Evolutionary conservation across 208 protist genomes (phyloP), one percentile per base, ranked within the genome.

Genomic region (Trypanosoma scelopori): DNA sequence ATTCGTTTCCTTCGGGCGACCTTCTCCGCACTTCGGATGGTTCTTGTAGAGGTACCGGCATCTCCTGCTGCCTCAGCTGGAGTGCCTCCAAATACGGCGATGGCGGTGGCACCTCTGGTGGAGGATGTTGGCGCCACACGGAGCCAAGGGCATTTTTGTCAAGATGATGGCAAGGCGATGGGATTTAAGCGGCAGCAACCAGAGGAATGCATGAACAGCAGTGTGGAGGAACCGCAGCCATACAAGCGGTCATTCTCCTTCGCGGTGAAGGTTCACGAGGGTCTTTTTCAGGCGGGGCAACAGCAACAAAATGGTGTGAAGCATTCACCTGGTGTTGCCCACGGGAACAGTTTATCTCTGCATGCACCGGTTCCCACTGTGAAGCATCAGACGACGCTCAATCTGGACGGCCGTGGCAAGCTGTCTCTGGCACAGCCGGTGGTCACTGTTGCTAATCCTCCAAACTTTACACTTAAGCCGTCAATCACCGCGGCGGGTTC

Each of bases 301-400:
- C 39, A 46, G 41, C 41, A 30, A 47, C 65, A 51, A 18, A 9
- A 1, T 20, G 27, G 28, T 22, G 5, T 23, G 22, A 49, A 59
- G 3, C 35, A 45, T 0, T 6, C 22, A 28, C 7, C 18, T 55
- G 46, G 22, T 47, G 43, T 27, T 22, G 2, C 48, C 2, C 20
- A 16, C 25, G 12, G 37, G 15, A 39, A 35, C 22, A 28, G 12
- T 23, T 20, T 28, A 20, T 18, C 28, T 25, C 43, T 30, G n/a
- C 58, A 46, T 0, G 22, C 6, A 35, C 32, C 5, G 3, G 7
- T 7, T 22, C 39, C 52, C 22, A 16, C 55, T 6, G 7, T 55
- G 16, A 69, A 62, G 32, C 15, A n/a, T 22, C 64, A 69, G 45
- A 63, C 42, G 41, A 56, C 55, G 30, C 43, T 62, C 0, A 43